phyloP scores from a whole-genome alignment of 148 eudicot genomes.

The Rhododendron williamsianum region DNA sequence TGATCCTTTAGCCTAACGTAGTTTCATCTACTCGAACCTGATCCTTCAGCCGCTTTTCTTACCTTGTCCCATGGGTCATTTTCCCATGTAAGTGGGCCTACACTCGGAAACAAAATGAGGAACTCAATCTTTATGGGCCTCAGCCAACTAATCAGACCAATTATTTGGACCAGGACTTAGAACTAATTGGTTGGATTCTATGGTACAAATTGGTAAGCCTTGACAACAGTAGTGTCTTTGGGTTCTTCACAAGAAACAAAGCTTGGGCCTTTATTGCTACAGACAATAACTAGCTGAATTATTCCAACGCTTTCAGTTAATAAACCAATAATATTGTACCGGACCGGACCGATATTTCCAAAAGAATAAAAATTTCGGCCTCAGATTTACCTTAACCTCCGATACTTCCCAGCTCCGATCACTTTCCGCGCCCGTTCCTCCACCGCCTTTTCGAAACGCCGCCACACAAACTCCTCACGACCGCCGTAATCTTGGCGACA shows the following conservation, averaged over 20 bases:
- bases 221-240: too few relatives aligned
- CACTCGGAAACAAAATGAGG: background rate
- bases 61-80: background rate
- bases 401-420: slow-evolving; percentile 46
- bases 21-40: background rate
- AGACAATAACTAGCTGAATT: background rate
- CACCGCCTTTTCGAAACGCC: slow-evolving; percentile 40
- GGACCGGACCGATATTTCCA: background rate
- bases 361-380: background rate
- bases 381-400: slow-evolving; percentile 46
- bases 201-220: too few relatives aligned
- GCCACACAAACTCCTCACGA: slow-evolving; percentile 60
- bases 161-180: too few relatives aligned
- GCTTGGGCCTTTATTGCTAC: background rate
- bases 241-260: too few relatives aligned
- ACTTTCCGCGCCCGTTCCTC: slow-evolving; percentile 21
- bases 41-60: too few relatives aligned
- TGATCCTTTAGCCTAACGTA: background rate
- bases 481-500: slow-evolving; percentile 27
- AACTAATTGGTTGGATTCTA: too few relatives aligned
- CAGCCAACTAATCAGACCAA: too few relatives aligned
- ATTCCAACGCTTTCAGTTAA: background rate
- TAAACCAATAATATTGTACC: background rate
- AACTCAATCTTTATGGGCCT: background rate
- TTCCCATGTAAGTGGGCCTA: background rate